These are phyloP conservation scores for Cronartium ribicola DNA, from an alignment of 1,284 basidiomycete genomes.

Conservation along the genomic window DNA sequence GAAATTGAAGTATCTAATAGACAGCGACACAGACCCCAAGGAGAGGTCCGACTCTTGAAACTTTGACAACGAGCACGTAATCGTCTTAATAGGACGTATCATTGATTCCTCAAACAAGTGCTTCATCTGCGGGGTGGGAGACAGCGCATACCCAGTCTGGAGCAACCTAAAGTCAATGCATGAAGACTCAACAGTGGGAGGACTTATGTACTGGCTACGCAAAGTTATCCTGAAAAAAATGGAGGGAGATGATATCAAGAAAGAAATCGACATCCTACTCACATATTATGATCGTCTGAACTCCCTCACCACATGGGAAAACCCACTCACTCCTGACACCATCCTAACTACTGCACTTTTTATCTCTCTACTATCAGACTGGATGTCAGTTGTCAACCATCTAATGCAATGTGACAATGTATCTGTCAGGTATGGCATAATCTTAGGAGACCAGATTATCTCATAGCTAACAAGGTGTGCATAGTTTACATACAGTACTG, in stretches of 20 bases:
- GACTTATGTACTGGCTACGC: slow-evolving; percentile 1
- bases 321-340: slow-evolving; percentile 3
- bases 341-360: neutral
- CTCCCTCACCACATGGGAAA: neutral
- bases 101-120: neutral
- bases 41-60: too few relatives aligned
- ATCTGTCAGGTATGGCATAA: too few relatives aligned
- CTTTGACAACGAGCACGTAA: too few relatives aligned
- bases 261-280: neutral
- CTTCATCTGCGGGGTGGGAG: neutral
- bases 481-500: too few relatives aligned
- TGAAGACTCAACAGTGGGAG: neutral
- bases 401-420: too few relatives aligned
- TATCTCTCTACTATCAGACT: neutral
- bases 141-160: neutral
- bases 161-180: neutral
- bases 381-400: too few relatives aligned
- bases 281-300: neutral
- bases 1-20: too few relatives aligned
- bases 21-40: too few relatives aligned
- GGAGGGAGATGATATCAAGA: neutral
- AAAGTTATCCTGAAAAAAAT: neutral
- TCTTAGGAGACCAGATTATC: too few relatives aligned
- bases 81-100: too few relatives aligned
- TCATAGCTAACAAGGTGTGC: too few relatives aligned